Evolutionary conservation across 768 basidiomycete species (phyloP), one percentile per base, ranked within the genome.

Genomic region (Rhizopogon sp.): DNA sequence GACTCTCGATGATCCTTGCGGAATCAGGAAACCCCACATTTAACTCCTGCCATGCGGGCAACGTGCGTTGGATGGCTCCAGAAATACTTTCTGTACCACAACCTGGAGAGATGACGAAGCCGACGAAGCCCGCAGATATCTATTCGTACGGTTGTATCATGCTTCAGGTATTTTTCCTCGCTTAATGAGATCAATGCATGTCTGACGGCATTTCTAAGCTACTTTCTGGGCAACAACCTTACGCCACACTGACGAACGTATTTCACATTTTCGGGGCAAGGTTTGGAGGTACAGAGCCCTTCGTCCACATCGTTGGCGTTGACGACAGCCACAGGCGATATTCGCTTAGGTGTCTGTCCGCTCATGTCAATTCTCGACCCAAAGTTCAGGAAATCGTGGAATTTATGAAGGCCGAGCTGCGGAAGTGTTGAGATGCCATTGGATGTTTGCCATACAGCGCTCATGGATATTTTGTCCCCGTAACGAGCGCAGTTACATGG

Each of bases 61-160:
- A 72, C 11, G 64, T 67, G 39, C 64, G 74, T n/a, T 77, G 75
- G 62, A 74, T 76, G 70, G 71, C 74, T 2, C 61, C 64, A 2
- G 75, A 76, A 52, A 62, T 76, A 39, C 44, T 70, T 25, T 57
- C 51, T 54, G n/a, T 17, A 60, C 39, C 52, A 43, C 56, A 35
- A 50, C 60, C 35, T 57, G 56, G 44, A 22, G 56, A 52, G 16
- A 43, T 5, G 5, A 16, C 20, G 16, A 49, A 10, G 17, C 47
- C 63, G 7, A 72, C 73, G 9, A 41, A n/a, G 43, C 56, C 56
- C n/a, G 61, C 67, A 2, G 74, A 75, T 58, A 53, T 67, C 11
- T 75, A 71, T 13, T 77, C 76, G 0, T 73, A 73, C 51, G 76
- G 76, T 3, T 73, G 74, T 58, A 70, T 76, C 16, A 58, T 62